phyloP scores from a whole-genome alignment of 2,329 filamentous ascomycete genomes.

The Camillea tinctor region DNA sequence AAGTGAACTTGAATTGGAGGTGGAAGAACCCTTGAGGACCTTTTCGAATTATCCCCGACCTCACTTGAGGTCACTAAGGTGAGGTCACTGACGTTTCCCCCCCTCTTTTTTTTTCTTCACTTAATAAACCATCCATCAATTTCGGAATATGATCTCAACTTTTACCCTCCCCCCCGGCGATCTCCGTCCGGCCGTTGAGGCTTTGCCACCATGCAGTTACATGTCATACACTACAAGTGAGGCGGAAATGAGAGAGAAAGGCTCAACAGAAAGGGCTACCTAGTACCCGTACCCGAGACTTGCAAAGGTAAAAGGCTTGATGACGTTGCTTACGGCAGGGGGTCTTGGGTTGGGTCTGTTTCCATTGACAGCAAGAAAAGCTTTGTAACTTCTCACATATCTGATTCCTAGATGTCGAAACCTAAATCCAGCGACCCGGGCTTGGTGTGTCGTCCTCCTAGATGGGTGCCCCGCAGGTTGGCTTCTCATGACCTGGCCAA shows the following conservation, averaged over 20 bases:
- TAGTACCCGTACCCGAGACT: not conserved
- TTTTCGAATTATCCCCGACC: too few species aligned
- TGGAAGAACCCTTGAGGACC: too few species aligned
- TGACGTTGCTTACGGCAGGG: not conserved
- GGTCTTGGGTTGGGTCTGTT: too few species aligned
- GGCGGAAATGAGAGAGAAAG: not conserved
- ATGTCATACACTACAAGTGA: not conserved
- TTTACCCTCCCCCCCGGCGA: not conserved
- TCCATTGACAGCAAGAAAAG: not conserved
- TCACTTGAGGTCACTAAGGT: too few species aligned
- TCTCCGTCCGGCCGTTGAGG: not conserved
- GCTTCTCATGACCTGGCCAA: not conserved
- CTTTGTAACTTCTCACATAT: not conserved
- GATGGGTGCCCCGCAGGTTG: not conserved
- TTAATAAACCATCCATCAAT: too few species aligned
- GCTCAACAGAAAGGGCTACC: not conserved
- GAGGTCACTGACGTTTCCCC: too few species aligned
- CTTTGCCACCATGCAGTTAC: not conserved
- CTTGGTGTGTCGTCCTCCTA: not conserved
- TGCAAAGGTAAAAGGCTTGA: not conserved
- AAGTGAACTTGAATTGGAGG: too few species aligned
- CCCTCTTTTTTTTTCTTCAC: too few species aligned
- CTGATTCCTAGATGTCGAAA: not conserved
- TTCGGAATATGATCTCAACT: not conserved
- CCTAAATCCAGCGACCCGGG: not conserved